Evolutionary conservation across 805 yeast genomes (phyloP), one percentile per base, ranked within the genome.

Genomic region (Metschnikowia corniflorae): DNA sequence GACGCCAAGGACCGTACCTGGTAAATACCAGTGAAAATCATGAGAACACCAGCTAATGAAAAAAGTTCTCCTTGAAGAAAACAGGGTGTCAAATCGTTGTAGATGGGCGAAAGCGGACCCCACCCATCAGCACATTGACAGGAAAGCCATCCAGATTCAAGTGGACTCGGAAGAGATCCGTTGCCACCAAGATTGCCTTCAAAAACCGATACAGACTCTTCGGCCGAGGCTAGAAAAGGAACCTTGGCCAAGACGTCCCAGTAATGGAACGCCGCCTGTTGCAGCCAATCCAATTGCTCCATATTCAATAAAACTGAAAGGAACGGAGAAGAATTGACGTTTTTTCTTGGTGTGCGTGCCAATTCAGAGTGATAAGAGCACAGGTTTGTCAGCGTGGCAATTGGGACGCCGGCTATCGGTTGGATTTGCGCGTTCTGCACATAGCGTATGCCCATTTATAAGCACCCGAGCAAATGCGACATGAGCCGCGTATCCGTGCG

Each of bases 31-130:
- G 64, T 50, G 1, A 66, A 14, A 2, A 78, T 43, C 65, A 76
- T 66, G 16, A 65, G 55, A 12, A 68, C 22, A 10, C 75, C 73
- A 0, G 71, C 44, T 1, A 56, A 34, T 14, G 73, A 63, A 35
- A 72, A 64, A 5, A 78, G 44, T 0, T 63, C 59, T 18, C 82
- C 83, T 46, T 76, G 77, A 13, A 73, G 63, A 50, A 80, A 75
- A 44, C 85, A 79, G 6, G 77, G 76, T 1, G 84, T 72, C 34
- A 80, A 65, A 47, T 80, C 86, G 25, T 72, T 72, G 52, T 73
- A 51, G 30, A 42, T 18, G 2, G 62, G 42, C 4, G 70, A 62
- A 54, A 74, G 31, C 22, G 65, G 55, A 31, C 65, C 51, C 71
- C 70, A 63, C 3, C 80, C 80, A 31, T 71, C 78, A 7, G 46